Conservation (phyloP, 768 basidiomycete species). For the Pleurotus pulmonarius region DNA sequence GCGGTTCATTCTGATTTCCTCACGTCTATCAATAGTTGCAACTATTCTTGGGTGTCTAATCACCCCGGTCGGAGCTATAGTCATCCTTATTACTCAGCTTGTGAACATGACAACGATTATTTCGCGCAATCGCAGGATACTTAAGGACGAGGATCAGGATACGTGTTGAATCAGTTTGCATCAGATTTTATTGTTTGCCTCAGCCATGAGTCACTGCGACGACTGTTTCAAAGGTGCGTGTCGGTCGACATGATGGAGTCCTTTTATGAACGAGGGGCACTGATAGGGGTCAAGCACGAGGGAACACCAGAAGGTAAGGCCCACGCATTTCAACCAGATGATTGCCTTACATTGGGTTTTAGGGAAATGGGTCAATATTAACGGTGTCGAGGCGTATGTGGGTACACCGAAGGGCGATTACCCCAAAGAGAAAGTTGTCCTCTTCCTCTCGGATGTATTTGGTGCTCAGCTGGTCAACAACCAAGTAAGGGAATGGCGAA, state of each 20-base stretch:
- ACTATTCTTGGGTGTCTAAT: too few species aligned
- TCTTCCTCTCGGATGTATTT: conserved; percentile 52
- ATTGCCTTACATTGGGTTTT: conserved; percentile 5
- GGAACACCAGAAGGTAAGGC: conserved; percentile 40
- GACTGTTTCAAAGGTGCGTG: conserved; percentile 51
- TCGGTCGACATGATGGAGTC: neutral
- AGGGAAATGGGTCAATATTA: conserved; percentile 47
- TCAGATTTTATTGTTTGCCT: too few species aligned
- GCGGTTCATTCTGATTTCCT: neutral
- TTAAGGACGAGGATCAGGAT: too few species aligned
- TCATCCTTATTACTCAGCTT: too few species aligned
- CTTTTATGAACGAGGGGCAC: neutral
- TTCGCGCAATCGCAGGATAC: too few species aligned
- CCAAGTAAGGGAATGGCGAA: conserved; percentile 25
- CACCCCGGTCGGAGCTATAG: too few species aligned
- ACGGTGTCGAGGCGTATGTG: conserved; percentile 47
- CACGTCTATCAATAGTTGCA: too few species aligned
- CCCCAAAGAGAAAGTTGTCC: conserved; percentile 51
- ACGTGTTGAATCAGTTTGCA: too few species aligned
- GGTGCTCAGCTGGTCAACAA: conserved; percentile 45
- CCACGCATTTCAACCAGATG: neutral
- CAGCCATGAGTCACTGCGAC: conserved; percentile 47
- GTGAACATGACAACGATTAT: too few species aligned
- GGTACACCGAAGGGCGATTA: conserved; percentile 49
- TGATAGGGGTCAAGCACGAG: conserved; percentile 45